These are phyloP conservation scores for Meredithiella fracta DNA, from an alignment of 2,329 filamentous ascomycete genomes.

Conservation along the genomic window DNA sequence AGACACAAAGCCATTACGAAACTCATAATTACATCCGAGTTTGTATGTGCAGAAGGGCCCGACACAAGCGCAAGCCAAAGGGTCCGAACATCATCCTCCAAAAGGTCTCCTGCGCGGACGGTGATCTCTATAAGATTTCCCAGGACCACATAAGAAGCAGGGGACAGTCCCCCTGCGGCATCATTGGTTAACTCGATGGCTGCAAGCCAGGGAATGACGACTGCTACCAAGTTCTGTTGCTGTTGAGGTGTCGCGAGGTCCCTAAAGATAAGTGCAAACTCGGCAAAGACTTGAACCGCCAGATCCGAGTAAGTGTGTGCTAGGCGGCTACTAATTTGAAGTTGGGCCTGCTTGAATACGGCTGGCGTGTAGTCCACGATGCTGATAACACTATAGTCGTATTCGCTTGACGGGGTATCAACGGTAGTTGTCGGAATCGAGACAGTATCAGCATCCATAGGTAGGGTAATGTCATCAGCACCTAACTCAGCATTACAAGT, in stretches of 20 bases:
- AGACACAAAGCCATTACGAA: conserved; percentile 92
- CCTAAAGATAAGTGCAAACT: conserved; percentile 88
- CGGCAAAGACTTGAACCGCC: conserved; percentile 87
- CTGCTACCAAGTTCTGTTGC: conserved; percentile 85
- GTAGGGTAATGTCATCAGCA: neutral
- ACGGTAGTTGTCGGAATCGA: neutral
- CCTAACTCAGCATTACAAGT: conserved; percentile 61
- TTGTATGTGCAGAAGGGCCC: conserved; percentile 67
- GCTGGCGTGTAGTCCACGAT: conserved; percentile 97
- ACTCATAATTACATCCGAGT: conserved; percentile 84
- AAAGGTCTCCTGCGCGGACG: conserved; percentile 45
- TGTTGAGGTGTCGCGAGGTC: conserved; percentile 56
- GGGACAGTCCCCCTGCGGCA: conserved; percentile 77
- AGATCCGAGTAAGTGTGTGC: conserved; percentile 77
- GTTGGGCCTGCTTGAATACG: conserved; percentile 93
- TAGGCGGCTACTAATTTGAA: conserved; percentile 83
- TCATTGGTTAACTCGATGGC: conserved; percentile 84
- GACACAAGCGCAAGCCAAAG: conserved; percentile 94
- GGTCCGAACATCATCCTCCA: conserved; percentile 95
- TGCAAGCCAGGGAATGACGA: conserved; percentile 91
- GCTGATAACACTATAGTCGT: conserved; percentile 43
- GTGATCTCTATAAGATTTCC: conserved; percentile 94
- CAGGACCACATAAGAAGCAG: conserved; percentile 82
- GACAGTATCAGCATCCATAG: neutral
- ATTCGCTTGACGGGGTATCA: neutral